Conservation (phyloP, 164 flowering plant species). For the Amborella trichopoda region DNA sequence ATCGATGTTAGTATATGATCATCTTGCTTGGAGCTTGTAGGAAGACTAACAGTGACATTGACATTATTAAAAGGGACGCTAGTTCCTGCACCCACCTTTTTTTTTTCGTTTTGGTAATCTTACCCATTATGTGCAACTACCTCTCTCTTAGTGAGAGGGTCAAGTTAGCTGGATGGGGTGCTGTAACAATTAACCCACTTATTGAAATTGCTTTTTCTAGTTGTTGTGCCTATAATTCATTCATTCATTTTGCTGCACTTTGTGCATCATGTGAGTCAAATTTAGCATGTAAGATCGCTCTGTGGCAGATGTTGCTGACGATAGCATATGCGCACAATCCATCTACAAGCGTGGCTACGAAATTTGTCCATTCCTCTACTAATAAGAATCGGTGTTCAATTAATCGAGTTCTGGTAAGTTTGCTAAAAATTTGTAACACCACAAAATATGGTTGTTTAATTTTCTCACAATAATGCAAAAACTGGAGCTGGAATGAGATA, state of each 20-base stretch:
- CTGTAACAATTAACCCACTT: too few relatives aligned
- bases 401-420: constrained; percentile 84
- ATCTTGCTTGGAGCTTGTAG: background rate
- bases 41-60: background rate
- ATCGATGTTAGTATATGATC: constrained; percentile 75
- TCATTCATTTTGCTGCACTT: background rate
- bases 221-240: background rate
- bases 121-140: too few relatives aligned
- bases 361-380: constrained; percentile 92
- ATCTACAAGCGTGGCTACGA: constrained; percentile 89
- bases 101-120: too few relatives aligned
- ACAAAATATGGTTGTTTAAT: too few relatives aligned
- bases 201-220: background rate
- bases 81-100: background rate
- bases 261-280: background rate
- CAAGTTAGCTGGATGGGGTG: too few relatives aligned
- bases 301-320: constrained; percentile 79
- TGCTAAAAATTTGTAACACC: too few relatives aligned
- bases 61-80: too few relatives aligned
- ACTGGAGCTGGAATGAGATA: too few relatives aligned
- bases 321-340: constrained; percentile 88
- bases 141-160: too few relatives aligned
- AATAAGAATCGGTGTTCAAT: constrained; percentile 94
- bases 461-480: too few relatives aligned
- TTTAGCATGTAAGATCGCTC: constrained; percentile 8